Conservation (phyloP, 495 filamentous ascomycete species). For the Stereocaulon alpinum region DNA sequence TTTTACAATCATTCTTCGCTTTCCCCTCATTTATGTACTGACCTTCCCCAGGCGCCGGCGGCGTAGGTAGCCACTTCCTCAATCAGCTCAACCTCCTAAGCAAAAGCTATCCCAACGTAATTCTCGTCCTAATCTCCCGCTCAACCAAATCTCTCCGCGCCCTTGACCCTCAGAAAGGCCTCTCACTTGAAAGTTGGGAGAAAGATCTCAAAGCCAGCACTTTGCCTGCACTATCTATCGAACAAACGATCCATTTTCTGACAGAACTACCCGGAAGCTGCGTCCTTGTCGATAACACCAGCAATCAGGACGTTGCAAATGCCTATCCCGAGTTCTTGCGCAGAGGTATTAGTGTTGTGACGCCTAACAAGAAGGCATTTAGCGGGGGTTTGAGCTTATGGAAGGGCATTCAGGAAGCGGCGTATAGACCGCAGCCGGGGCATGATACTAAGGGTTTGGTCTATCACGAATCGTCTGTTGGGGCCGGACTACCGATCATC, state of each 20-base stretch:
- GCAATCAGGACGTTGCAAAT: conserved; percentile 65
- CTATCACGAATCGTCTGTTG: conserved; percentile 89
- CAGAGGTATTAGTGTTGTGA: conserved; percentile 78
- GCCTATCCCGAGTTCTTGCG: conserved; percentile 68
- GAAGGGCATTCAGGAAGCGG: conserved; percentile 66
- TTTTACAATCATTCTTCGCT: too few species aligned
- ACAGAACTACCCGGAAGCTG: conserved; percentile 56
- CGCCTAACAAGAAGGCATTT: conserved; percentile 97
- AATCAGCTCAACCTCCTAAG: conserved; percentile 59
- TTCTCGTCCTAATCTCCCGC: conserved; percentile 69
- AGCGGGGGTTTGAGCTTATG: conserved; percentile 65
- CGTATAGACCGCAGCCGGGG: conserved; percentile 29
- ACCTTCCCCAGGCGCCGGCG: conserved; percentile 61
- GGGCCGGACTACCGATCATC: conserved; percentile 83
- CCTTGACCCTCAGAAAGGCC: conserved; percentile 36
- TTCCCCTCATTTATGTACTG: neutral
- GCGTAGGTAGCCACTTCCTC: conserved; percentile 87
- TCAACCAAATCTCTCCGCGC: conserved; percentile 68
- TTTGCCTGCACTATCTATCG: conserved; percentile 47
- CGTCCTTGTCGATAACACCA: conserved; percentile 89
- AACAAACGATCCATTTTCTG: conserved; percentile 63
- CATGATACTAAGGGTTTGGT: conserved; percentile 53
- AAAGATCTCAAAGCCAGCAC: conserved; percentile 40
- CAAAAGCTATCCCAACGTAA: conserved; percentile 45
- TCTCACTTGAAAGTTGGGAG: conserved; percentile 28